Conservation (phyloP, 2,329 filamentous ascomycete species). For the Aspergillus fumigatiaffinis region DNA sequence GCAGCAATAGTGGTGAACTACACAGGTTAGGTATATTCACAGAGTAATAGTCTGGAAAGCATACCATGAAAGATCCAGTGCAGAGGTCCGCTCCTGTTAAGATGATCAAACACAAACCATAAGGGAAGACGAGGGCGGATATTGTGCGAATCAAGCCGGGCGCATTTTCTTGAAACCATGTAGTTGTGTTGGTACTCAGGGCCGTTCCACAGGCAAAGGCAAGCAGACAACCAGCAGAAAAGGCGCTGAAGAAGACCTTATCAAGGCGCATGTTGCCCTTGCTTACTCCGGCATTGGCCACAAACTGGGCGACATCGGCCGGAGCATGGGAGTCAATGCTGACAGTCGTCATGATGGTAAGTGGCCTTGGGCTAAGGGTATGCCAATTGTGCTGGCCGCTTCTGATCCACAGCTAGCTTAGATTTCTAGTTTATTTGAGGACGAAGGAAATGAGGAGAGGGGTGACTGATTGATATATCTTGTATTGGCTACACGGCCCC, state of each 20-base stretch:
- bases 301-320: conserved; percentile 48
- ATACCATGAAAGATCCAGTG: conserved; percentile 45
- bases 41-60: not conserved
- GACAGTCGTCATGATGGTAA: conserved; percentile 6
- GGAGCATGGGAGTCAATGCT: conserved; percentile 44
- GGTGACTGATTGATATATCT: too few species aligned
- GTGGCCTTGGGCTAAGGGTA: too few species aligned
- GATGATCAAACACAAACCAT: conserved; percentile 50
- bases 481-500: too few species aligned
- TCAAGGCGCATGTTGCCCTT: conserved; percentile 53
- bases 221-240: conserved; percentile 51
- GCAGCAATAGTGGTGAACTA: conserved; percentile 44
- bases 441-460: too few species aligned
- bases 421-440: too few species aligned
- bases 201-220: conserved; percentile 49
- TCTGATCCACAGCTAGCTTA: too few species aligned
- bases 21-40: not conserved
- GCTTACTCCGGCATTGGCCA: conserved; percentile 47
- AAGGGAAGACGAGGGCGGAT: conserved; percentile 46
- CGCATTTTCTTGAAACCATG: conserved; percentile 49
- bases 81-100: conserved; percentile 49
- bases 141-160: conserved; percentile 47
- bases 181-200: conserved; percentile 44
- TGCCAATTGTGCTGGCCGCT: too few species aligned
- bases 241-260: conserved; percentile 50